Base-by-base conservation (phyloP, 2,329 filamentous ascomycete species). In the Pseudocercospora cruenta region DNA sequence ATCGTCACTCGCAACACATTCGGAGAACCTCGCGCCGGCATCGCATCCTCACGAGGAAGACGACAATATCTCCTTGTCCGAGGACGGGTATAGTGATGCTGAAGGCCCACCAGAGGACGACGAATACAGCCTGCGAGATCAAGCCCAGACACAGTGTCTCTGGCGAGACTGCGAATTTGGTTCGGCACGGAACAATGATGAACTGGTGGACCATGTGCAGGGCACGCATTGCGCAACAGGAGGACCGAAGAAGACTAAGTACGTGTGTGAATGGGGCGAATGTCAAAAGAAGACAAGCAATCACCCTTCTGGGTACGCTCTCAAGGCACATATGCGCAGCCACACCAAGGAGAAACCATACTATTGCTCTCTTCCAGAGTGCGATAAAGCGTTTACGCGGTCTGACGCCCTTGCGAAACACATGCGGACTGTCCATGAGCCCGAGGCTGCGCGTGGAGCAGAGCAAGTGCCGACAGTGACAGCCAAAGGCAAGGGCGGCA, bases 301-400 rank as follows among this genome's bases (percentile, higher is more conserved):
- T 19, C 95, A 99, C 80, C 94, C 94, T 1, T 97, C 93, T 75
- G 95, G 93, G 2, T 99, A 99, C 81, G 95, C 95, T 4, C 82
- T 99, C 70, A 94, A 96, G 78, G 95, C 95, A 9, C 95, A 99
- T 77, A 97, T 99, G 94, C 86, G 95, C 72, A 97, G 94, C 77
- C 95, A 99, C 78, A 99, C 95, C 1, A 88, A 95, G 76, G 95
- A 99, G 84, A 99, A 99, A 82, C 95, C 95, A 0, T 98, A 98
- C 78, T 97, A 97, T 81, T 99, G 95, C 80, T 92, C 93, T 31
- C 81, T 99, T 47, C 95, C 95, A 96, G 95, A 99, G 86, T 99
- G 95, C 81, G 95, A 99, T 78, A 91, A 94, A 67, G 94, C 94
- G 33, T 99, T 99, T 74, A 99, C 95, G 2, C 87, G 95, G 70